Base-by-base conservation (phyloP, 1,284 basidiomycete genomes). In the Sporisorium graminicola region DNA sequence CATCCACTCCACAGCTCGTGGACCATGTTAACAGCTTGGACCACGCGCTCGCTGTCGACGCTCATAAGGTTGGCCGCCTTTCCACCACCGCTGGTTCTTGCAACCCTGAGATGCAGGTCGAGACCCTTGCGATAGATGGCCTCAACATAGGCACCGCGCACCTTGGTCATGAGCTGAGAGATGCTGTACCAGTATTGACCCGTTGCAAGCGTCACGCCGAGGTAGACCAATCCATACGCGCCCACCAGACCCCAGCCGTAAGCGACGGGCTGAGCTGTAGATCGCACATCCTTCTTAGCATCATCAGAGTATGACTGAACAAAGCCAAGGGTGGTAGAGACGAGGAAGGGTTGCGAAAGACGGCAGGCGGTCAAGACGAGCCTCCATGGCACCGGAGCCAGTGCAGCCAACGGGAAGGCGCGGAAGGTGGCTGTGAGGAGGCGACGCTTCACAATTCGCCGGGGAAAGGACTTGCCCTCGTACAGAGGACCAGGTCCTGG, bases 231-330 rank as follows among this genome's bases (percentile, higher is more conserved):
- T 13, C 61, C 81, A 53, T 76, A 84, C 2, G 82, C 82, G 12
- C 79, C 82, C 1, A 80, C 81, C 10, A 84, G 66, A 18, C 77
- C 78, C 82, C 81, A 84, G 4, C 82, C 82, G 27, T 76, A 73
- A n/a, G 57, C 75, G 16, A 65, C 64, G 12, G 82, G 78, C 33
- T 79, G 70, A 2, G 63, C 58, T 8, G 60, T 31, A 27, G 43
- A 44, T 5, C 65, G 16, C 27, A n/a, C n/a, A n/a, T 71, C 65
- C 20, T 42, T 58, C 13, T 56, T 56, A 5, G 40, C 16, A 5
- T 53, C 13, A 10, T 33, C 43, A 5, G 58, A 62, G 51, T 74
- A 79, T 1, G 66, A 71, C 55, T 81, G 76, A 14, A 80, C 76
- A 33, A 83, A 84, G 24, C 60, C 54, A 6, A 84, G 74, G 4